phyloP scores from a whole-genome alignment of 805 yeast species.

The Hanseniaspora vineae region DNA sequence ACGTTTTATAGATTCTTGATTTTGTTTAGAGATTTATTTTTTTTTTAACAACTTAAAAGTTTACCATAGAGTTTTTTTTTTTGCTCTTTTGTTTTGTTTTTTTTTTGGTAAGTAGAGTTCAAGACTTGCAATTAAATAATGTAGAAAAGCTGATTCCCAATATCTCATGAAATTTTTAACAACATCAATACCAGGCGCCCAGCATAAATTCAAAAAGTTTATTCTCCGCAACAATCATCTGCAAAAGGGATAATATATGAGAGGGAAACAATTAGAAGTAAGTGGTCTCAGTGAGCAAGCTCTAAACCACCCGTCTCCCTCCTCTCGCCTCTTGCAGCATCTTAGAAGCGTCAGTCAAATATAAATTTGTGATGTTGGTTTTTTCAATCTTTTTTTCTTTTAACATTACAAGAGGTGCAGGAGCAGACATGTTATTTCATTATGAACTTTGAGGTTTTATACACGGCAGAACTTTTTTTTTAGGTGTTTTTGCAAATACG shows the following conservation, averaged over 20 bases:
- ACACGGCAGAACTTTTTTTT: too few relatives aligned
- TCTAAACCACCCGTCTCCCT: background rate
- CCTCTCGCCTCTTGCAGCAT: background rate
- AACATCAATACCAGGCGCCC: constrained; percentile 30
- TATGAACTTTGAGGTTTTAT: too few relatives aligned
- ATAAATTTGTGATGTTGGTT: background rate
- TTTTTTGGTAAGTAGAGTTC: too few relatives aligned
- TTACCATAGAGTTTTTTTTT: too few relatives aligned
- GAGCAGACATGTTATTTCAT: too few relatives aligned
- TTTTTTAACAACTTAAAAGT: background rate
- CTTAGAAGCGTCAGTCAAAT: background rate
- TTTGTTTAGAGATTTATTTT: background rate
- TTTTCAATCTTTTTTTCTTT: background rate
- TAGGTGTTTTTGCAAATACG: too few relatives aligned
- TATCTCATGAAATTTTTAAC: constrained; percentile 15
- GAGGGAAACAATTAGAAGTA: background rate
- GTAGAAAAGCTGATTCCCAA: constrained; percentile 31
- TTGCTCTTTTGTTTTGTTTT: too few relatives aligned
- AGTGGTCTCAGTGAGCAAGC: background rate
- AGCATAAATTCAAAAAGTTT: constrained; percentile 24
- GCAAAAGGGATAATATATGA: background rate
- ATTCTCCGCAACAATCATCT: constrained; percentile 17
- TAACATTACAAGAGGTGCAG: too few relatives aligned
- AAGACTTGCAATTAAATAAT: constrained; percentile 7
- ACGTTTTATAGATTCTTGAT: constrained; percentile 25